Evolutionary conservation across 768 basidiomycete genomes (phyloP).

Genomic region (Podaxis rugospora): DNA sequence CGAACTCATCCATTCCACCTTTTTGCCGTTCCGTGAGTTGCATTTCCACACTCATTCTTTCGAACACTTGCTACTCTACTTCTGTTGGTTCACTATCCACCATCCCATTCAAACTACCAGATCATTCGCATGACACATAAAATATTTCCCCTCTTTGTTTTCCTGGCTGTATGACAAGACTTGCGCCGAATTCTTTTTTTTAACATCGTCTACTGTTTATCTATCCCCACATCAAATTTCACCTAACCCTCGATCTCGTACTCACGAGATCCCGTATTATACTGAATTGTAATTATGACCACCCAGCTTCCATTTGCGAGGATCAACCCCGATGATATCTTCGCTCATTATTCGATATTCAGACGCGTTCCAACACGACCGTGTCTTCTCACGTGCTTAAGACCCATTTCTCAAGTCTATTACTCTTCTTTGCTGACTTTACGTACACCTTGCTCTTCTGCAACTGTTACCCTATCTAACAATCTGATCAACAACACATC

Average conservation of each 20-base stretch:
- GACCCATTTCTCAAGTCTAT: not conserved
- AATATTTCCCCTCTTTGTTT: not conserved
- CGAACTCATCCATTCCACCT: not conserved
- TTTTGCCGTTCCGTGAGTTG: not conserved
- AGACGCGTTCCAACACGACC: not conserved
- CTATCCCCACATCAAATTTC: not conserved
- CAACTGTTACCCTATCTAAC: not conserved
- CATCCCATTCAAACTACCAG: not conserved
- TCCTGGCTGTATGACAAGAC: conserved; percentile 13
- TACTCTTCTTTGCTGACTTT: not conserved
- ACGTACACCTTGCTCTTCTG: not conserved
- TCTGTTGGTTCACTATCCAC: not conserved
- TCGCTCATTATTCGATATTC: not conserved
- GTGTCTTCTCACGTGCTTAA: conserved; percentile 1
- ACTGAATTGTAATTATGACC: not conserved
- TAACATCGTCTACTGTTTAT: not conserved
- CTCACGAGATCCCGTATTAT: not conserved
- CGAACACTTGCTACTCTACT: not conserved
- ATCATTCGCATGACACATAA: not conserved
- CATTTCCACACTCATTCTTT: not conserved
- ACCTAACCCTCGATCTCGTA: not conserved
- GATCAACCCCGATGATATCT: not conserved
- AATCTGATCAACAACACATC: not conserved
- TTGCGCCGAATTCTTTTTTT: not conserved
- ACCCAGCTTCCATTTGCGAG: not conserved